A percentile compares a stretch with the other conserved stretches of the same genome.
Evolutionary conservation across 805 yeast genomes (phyloP).

Genomic region (Maudiozyma barnettii): DNA sequence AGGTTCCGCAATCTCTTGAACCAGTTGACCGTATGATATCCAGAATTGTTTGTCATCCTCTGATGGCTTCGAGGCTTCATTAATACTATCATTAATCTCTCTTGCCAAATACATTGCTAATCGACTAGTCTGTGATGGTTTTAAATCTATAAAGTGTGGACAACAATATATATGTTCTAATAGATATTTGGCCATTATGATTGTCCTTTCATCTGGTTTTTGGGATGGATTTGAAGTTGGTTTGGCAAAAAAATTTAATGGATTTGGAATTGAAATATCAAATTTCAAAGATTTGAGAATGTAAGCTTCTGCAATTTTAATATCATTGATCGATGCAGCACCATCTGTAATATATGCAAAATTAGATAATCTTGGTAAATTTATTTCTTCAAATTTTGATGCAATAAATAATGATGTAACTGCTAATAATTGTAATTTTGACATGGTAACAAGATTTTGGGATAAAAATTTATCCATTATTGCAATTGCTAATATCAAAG

Average conservation of each 20-base stretch:
- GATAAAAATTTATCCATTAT: conserved; percentile 82
- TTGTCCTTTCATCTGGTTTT: conserved; percentile 60
- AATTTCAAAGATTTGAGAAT: conserved; percentile 63
- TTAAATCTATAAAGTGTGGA: conserved; percentile 59
- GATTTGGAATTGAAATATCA: conserved; percentile 76
- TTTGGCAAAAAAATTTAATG: conserved; percentile 80
- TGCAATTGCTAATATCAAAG: conserved; percentile 72
- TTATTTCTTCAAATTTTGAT: conserved; percentile 90
- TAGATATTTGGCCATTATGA: conserved; percentile 76
- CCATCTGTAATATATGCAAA: conserved; percentile 86
- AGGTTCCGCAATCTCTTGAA: conserved; percentile 25
- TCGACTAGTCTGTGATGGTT: conserved; percentile 73
- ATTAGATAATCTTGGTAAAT: conserved; percentile 73
- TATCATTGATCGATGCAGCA: conserved; percentile 72
- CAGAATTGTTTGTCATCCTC: conserved; percentile 12
- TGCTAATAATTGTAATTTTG: conserved; percentile 74
- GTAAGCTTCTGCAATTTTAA: conserved; percentile 71
- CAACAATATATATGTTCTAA: conserved; percentile 71
- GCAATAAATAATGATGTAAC: conserved; percentile 81
- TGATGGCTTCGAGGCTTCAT: conserved; percentile 6
- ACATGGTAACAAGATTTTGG: conserved; percentile 60
- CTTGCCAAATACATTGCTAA: conserved; percentile 78
- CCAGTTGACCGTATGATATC: conserved; percentile 12
- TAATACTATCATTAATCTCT: conserved; percentile 31
- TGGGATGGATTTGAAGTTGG: conserved; percentile 75